Conservation (phyloP, 192 early-diverging fungal species). For the Mortierella antarctica region DNA sequence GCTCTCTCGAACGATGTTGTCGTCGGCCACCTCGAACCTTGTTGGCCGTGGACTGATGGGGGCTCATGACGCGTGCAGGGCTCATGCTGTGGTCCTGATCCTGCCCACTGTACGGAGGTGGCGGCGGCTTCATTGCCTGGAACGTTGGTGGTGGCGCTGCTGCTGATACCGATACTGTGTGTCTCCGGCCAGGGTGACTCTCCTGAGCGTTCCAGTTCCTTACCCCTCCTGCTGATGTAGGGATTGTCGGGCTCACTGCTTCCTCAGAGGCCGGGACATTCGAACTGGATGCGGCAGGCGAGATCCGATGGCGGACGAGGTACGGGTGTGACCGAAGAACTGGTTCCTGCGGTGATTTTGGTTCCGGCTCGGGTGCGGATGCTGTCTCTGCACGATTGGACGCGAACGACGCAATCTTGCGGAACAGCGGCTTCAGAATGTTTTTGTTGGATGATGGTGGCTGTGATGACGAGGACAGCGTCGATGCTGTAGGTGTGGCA, state of each 20-base stretch:
- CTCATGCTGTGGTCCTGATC: not conserved
- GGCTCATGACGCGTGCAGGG: not conserved
- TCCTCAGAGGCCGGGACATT: constrained; percentile 22
- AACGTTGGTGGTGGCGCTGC: constrained; percentile 6
- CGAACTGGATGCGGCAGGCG: constrained; percentile 25
- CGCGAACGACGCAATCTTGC: constrained; percentile 50
- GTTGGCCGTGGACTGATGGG: not conserved
- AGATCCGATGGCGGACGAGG: constrained; percentile 39
- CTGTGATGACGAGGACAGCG: too few species aligned
- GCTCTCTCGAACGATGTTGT: constrained; percentile 42
- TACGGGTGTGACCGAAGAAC: constrained; percentile 40
- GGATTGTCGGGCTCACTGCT: constrained; percentile 23
- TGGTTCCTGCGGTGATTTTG: constrained; percentile 8
- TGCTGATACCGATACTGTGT: constrained; percentile 5
- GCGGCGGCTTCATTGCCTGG: constrained; percentile 31
- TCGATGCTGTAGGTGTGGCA: too few species aligned
- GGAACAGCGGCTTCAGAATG: constrained; percentile 28
- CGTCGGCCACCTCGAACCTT: constrained; percentile 12
- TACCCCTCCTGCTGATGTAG: constrained; percentile 22
- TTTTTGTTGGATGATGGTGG: constrained; percentile 27
- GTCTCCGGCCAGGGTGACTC: not conserved
- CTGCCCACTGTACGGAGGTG: constrained; percentile 45
- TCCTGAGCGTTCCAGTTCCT: not conserved
- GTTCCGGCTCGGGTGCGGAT: constrained; percentile 25
- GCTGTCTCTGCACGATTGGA: constrained; percentile 26